Base-by-base conservation (phyloP, 2,329 filamentous ascomycete species). In the Alternaria sp. region DNA sequence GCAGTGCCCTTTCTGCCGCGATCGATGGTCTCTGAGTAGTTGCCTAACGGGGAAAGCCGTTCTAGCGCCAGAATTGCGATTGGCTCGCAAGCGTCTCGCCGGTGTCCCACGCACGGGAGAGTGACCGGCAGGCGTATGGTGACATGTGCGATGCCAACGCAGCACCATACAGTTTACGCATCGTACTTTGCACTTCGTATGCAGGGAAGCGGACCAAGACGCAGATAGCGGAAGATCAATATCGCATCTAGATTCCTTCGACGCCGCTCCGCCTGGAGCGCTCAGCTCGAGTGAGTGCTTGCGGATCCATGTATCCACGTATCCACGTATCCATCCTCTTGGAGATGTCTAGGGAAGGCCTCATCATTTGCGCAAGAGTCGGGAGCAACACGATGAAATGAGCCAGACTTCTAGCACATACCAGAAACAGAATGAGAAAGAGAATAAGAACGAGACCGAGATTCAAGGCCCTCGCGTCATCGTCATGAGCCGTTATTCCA, bases 361-460 rank as follows among this genome's bases (percentile, higher is more conserved):
- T 41, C 37, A 41, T 18, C 37, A 18, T 41, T 3, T 18, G 37
- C 37, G 37, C 37, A 18, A 18, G n/a, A 5, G n/a, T 41, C 37
- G n/a, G 1, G n/a, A 6, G 37, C 9, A 12, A 41, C 1, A 53
- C 11, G 8, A 33, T 8, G 37, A 41, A 41, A 2, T 5, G 37
- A 6, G 9, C 18, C 4, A 5, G 37, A 18, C 37, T 41, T 5
- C n/a, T 9, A 18, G 23, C 2, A 14, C 11, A n/a, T 37, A 4
- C 14, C 30, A 41, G 20, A 15, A 25, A 45, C n/a, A 15, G 12
- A 43, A 43, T 20, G 21, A 51, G 44, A 43, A 49, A n/a, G 14
- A 60, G 58, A 49, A 60, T 26, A 14, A 43, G 58, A 60, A 50
- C 33, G 33, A 37, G 15, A 37, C 33, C 33, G 33, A 37, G 33